Evolutionary conservation across 495 filamentous ascomycete species (phyloP), one percentile per base, ranked within the genome.

Genomic region (Penicillium soppii): DNA sequence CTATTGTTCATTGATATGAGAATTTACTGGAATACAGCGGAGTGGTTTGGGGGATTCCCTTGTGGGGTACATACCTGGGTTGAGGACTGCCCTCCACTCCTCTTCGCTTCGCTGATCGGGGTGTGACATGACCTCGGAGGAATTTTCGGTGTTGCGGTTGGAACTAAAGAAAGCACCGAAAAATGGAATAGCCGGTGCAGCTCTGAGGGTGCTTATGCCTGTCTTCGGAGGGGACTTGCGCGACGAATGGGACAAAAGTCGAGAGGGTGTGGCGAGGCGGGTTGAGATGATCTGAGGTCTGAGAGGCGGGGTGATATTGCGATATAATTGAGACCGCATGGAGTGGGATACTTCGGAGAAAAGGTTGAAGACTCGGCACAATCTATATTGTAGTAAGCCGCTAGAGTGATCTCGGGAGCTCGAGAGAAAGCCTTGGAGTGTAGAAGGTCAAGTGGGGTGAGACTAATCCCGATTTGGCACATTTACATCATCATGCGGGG

Each of bases 71-170:
- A 5, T 57, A 92, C 90, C 90, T 57, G 81, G 85, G 53, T 66
- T 88, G 25, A 98, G 71, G 26, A 95, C 79, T 9, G 92, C 87
- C 53, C 84, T 87, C 94, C 94, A 98, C 73, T 97, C 89, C 21
- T 88, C 83, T 17, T 88, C 76, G 32, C 72, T 83, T 69, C 90
- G 89, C 71, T 95, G 71, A 43, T 91, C 82, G 5, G 92, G 91
- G 59, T 84, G 89, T 26, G 87, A 84, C 82, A 90, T 94, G 42
- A 80, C 85, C 63, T 68, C 59, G 47, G 69, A 51, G 22, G 67
- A 13, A 17, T 51, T 57, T 9, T 75, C 67, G 23, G 74, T 45
- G 29, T 64, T 69, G 29, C 64, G 66, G 43, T 61, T 78, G 30
- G 80, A 84, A 52, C 84, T 79, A 73, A 96, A 96, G n/a, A 92